These are phyloP conservation scores for Claviceps sp. DNA, from an alignment of 2,329 filamentous ascomycete genomes.

Conservation along the genomic window DNA sequence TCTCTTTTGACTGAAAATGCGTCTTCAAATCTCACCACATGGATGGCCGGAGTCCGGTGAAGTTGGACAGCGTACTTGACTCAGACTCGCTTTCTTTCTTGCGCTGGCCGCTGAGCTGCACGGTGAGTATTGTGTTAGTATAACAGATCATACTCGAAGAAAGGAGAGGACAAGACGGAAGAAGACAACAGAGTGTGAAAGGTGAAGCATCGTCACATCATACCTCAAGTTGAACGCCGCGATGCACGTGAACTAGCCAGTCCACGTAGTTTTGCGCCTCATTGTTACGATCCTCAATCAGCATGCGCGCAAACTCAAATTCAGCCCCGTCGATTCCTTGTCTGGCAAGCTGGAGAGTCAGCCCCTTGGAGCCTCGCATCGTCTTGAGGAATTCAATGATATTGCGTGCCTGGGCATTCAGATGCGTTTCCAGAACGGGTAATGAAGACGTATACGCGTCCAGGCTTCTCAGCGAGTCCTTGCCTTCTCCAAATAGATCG, in stretches of 20 bases:
- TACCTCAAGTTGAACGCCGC: conserved; percentile 82
- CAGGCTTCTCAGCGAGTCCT: conserved; percentile 54
- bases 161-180: neutral
- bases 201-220: conserved; percentile 14
- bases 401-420: conserved; percentile 91
- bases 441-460: conserved; percentile 71
- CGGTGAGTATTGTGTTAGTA: conserved; percentile 9
- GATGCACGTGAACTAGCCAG: conserved; percentile 92
- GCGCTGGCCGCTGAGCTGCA: conserved; percentile 52
- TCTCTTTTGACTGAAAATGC: too few species aligned
- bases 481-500: conserved; percentile 76
- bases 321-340: conserved; percentile 92
- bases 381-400: conserved; percentile 75
- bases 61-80: conserved; percentile 35
- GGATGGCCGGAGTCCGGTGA: conserved; percentile 33
- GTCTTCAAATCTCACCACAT: conserved; percentile 4
- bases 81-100: conserved; percentile 51
- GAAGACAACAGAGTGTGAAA: neutral
- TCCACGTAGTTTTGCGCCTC: conserved; percentile 97
- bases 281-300: conserved; percentile 92
- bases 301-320: conserved; percentile 83
- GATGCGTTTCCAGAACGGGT: conserved; percentile 76
- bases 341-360: conserved; percentile 79
- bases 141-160: neutral
- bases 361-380: conserved; percentile 70